phyloP scores from a whole-genome alignment of 495 filamentous ascomycete genomes.

The Thozetella sp. region DNA sequence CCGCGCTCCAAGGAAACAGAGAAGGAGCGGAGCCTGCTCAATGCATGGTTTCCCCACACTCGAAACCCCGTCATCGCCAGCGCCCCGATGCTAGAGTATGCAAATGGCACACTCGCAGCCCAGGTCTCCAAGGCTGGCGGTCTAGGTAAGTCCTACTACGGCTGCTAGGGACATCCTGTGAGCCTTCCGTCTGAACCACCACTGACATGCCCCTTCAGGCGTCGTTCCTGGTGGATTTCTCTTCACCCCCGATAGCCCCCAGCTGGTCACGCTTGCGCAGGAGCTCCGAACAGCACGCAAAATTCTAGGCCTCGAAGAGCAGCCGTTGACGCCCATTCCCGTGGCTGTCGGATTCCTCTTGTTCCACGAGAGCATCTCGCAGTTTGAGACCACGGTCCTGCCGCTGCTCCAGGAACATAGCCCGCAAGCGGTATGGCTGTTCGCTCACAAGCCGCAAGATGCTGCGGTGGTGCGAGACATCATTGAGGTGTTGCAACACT shows the following conservation, averaged over 20 bases:
- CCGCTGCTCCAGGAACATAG: constrained; percentile 43
- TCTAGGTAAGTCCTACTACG: constrained; percentile 41
- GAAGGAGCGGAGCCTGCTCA: constrained; percentile 5
- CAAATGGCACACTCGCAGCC: constrained; percentile 62
- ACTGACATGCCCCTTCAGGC: constrained; percentile 18
- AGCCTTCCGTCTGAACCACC: neutral
- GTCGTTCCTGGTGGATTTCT: constrained; percentile 36
- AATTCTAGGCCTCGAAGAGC: constrained; percentile 16
- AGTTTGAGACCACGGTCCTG: constrained; percentile 31
- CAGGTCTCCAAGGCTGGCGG: constrained; percentile 71
- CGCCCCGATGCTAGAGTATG: constrained; percentile 74
- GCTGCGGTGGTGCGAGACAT: constrained; percentile 44
- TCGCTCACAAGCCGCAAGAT: constrained; percentile 56
- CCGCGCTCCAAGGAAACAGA: neutral
- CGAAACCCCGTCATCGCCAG: constrained; percentile 60
- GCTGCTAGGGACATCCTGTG: neutral
- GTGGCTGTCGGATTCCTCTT: constrained; percentile 41
- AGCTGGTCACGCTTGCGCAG: constrained; percentile 22
- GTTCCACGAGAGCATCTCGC: constrained; percentile 19
- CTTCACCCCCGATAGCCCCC: constrained; percentile 26
- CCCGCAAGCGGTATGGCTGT: constrained; percentile 78
- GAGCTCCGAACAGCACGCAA: constrained; percentile 36
- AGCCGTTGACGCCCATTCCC: constrained; percentile 32
- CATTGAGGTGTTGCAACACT: constrained; percentile 19
- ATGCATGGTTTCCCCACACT: constrained; percentile 58